Evolutionary conservation across 257 asterid genomes (phyloP).

Genomic region (Solanum ossicruentum): DNA sequence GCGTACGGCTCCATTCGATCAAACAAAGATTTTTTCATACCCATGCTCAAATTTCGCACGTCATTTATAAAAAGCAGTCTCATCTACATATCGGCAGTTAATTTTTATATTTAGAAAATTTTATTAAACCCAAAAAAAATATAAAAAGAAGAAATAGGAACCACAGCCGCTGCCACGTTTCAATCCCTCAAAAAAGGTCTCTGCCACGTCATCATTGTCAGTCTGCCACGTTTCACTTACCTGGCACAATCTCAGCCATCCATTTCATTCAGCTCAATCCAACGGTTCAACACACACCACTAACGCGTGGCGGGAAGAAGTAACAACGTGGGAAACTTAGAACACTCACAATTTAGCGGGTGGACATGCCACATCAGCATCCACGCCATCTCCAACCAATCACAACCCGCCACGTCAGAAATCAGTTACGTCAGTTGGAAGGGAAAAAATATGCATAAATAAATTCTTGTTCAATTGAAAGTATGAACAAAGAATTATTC

Average conservation of each 20-base stretch:
- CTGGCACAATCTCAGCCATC: not conserved
- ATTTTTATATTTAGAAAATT: no score
- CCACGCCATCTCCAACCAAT: not conserved
- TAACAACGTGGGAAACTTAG: constrained; percentile 29
- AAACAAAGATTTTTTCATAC: no score
- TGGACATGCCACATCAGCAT: constrained; percentile 1
- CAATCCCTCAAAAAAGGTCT: not conserved
- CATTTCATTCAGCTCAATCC: not conserved
- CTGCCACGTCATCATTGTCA: not conserved
- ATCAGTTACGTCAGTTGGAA: not conserved
- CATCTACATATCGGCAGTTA: no score
- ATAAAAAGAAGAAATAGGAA: not conserved
- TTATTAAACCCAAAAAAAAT: no score
- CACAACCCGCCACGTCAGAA: constrained; percentile 18
- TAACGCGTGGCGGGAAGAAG: constrained; percentile 11
- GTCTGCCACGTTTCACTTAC: not conserved
- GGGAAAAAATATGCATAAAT: not conserved
- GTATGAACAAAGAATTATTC: not conserved
- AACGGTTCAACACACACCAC: not conserved
- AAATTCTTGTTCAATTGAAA: not conserved
- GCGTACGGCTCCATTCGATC: no score
- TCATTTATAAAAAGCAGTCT: no score
- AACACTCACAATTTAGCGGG: constrained; percentile 4
- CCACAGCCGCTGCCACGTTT: not conserved
- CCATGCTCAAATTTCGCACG: no score